Conservation (phyloP, 441 rosid species). For the Flueggea neowawraea region DNA sequence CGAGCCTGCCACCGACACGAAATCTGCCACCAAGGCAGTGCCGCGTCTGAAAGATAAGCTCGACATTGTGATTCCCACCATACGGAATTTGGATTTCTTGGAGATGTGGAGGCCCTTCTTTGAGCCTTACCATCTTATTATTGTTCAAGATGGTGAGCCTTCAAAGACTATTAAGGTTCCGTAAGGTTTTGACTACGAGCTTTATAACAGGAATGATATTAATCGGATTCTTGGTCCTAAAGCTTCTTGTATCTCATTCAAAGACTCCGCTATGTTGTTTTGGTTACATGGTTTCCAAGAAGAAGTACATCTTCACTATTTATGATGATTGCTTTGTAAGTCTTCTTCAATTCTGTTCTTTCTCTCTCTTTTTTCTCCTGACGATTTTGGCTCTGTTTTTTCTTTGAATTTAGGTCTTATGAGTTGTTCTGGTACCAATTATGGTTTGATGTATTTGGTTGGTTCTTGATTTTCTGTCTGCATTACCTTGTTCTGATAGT, state of each 20-base stretch:
- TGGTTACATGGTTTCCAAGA: constrained; percentile 94
- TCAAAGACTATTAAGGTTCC: constrained; percentile 81
- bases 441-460: too few relatives aligned
- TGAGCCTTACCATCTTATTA: constrained; percentile 90
- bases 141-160: constrained; percentile 97
- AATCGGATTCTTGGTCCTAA: constrained; percentile 85
- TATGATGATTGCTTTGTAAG: constrained; percentile 98
- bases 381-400: too few relatives aligned
- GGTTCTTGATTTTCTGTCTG: too few relatives aligned
- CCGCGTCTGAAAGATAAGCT: constrained; percentile 75
- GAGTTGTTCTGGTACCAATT: too few relatives aligned
- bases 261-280: constrained; percentile 98
- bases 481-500: too few relatives aligned
- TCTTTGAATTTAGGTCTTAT: too few relatives aligned
- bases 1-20: constrained; percentile 47
- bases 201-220: constrained; percentile 84
- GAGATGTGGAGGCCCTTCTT: constrained; percentile 99
- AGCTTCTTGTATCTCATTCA: constrained; percentile 92
- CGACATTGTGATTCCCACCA: constrained; percentile 87
- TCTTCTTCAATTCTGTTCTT: background rate
- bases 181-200: constrained; percentile 87
- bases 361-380: background rate
- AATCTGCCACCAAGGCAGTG: constrained; percentile 20
- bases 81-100: constrained; percentile 88
- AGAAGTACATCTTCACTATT: constrained; percentile 93